These are phyloP conservation scores for Thalassiosira allenii DNA, from an alignment of 352 stramenopile genomes.

Conservation along the genomic window DNA sequence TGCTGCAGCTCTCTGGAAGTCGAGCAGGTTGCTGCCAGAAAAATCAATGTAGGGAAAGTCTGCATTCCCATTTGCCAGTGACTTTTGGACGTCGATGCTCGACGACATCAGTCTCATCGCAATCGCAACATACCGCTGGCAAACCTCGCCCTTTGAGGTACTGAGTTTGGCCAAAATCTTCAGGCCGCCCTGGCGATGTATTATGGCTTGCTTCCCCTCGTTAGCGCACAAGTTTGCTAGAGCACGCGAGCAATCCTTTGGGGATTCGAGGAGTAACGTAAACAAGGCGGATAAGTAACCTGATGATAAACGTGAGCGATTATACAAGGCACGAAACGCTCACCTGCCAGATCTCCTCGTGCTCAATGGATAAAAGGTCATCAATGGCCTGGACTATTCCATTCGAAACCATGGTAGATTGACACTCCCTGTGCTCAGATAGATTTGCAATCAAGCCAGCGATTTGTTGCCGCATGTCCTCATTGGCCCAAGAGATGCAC, in stretches of 20 bases:
- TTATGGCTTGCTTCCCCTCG: constrained; percentile 92
- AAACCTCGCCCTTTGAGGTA: constrained; percentile 90
- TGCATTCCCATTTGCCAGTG: constrained; percentile 91
- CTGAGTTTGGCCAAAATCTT: constrained; percentile 91
- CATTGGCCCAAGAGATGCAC: constrained; percentile 88
- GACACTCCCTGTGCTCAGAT: constrained; percentile 89
- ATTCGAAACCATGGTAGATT: constrained; percentile 92
- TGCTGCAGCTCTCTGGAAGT: constrained; percentile 90
- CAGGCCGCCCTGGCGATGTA: constrained; percentile 93
- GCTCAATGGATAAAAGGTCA: constrained; percentile 86
- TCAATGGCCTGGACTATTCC: constrained; percentile 89
- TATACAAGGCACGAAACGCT: too few relatives aligned
- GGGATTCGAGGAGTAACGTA: too few relatives aligned
- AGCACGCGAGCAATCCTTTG: constrained; percentile 88
- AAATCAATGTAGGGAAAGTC: constrained; percentile 92
- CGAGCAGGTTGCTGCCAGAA: constrained; percentile 88
- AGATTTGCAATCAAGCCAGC: constrained; percentile 93
- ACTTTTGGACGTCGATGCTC: constrained; percentile 92
- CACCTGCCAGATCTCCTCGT: constrained; percentile 92
- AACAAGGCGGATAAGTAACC: too few relatives aligned
- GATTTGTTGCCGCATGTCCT: constrained; percentile 93
- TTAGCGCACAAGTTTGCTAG: constrained; percentile 94
- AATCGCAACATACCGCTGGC: constrained; percentile 94
- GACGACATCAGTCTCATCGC: constrained; percentile 93
- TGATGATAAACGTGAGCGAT: too few relatives aligned